Conservation (phyloP, 1,284 basidiomycete species). For the Microbotryum saponariae region DNA sequence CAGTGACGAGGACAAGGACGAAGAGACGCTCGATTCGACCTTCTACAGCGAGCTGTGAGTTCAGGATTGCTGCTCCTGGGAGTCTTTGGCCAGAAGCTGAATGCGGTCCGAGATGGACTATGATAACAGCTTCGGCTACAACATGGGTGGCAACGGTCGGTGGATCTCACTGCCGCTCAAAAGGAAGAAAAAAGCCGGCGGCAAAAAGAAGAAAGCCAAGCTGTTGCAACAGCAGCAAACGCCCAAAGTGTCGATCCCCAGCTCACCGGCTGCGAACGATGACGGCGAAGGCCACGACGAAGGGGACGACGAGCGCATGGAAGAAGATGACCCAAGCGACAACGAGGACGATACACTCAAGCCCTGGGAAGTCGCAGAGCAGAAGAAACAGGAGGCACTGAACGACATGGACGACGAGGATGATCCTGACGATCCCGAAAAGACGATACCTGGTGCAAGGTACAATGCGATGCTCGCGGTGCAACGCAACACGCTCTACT, state of each 20-base stretch:
- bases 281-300: conserved; percentile 28
- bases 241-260: conserved; percentile 17
- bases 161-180: conserved; percentile 70
- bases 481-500: conserved; percentile 73
- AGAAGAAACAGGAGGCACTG: conserved; percentile 14
- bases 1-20: conserved; percentile 75
- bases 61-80: too few species aligned
- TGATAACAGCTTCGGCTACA: conserved; percentile 63
- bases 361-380: conserved; percentile 28
- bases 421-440: conserved; percentile 63
- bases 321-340: conserved; percentile 35
- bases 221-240: conserved; percentile 25
- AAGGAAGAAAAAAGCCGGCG: conserved; percentile 49
- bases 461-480: conserved; percentile 90
- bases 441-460: conserved; percentile 63
- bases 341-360: conserved; percentile 14
- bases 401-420: conserved; percentile 35
- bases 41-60: conserved; percentile 77
- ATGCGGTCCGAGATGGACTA: not conserved
- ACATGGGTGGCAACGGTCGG: conserved; percentile 63
- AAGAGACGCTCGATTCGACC: conserved; percentile 74
- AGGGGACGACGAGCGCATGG: conserved; percentile 20
- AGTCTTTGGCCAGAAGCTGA: not conserved
- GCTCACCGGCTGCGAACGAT: conserved; percentile 24
- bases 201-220: conserved; percentile 45